phyloP scores from a whole-genome alignment of 2,329 filamentous ascomycete species.

The Aspergillus sp. region DNA sequence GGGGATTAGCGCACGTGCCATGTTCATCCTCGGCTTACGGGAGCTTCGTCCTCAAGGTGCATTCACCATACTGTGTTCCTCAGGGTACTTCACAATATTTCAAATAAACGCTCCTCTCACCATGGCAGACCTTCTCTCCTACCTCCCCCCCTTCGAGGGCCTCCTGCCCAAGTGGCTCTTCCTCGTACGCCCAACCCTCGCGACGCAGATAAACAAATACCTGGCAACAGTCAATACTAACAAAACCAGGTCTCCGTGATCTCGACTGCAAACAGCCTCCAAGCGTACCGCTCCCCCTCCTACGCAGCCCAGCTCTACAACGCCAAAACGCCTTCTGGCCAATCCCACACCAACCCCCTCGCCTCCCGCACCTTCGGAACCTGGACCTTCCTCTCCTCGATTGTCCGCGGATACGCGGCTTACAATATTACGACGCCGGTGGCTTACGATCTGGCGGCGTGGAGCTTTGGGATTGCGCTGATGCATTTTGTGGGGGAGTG shows the following conservation, averaged over 20 bases:
- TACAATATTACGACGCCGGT: conserved; percentile 68
- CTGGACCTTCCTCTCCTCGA: conserved; percentile 72
- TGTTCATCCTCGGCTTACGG: conserved; percentile 3
- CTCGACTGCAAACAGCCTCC: conserved; percentile 75
- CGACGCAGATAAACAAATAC: not conserved
- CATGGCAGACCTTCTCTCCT: conserved; percentile 17
- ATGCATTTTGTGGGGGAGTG: conserved; percentile 76
- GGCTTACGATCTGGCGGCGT: conserved; percentile 73
- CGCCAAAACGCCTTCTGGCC: conserved; percentile 48
- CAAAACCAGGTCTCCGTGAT: conserved; percentile 65
- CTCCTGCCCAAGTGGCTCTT: conserved; percentile 60
- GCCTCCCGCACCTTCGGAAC: conserved; percentile 76
- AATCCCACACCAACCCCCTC: conserved; percentile 60
- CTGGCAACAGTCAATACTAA: not conserved
- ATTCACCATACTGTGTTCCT: not conserved
- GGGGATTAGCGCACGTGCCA: conserved; percentile 3
- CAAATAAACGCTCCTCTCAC: not conserved
- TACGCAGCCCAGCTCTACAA: conserved; percentile 81
- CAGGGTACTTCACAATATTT: no score
- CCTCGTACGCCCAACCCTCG: conserved; percentile 43
- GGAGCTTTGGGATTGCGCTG: conserved; percentile 73
- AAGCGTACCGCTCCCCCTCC: conserved; percentile 71
- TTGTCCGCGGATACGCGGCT: conserved; percentile 75
- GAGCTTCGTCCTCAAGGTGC: conserved; percentile 1
- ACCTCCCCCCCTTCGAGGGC: conserved; percentile 40